Conservation (phyloP, 352 stramenopile genomes). For the Globisporangium nodosum region DNA sequence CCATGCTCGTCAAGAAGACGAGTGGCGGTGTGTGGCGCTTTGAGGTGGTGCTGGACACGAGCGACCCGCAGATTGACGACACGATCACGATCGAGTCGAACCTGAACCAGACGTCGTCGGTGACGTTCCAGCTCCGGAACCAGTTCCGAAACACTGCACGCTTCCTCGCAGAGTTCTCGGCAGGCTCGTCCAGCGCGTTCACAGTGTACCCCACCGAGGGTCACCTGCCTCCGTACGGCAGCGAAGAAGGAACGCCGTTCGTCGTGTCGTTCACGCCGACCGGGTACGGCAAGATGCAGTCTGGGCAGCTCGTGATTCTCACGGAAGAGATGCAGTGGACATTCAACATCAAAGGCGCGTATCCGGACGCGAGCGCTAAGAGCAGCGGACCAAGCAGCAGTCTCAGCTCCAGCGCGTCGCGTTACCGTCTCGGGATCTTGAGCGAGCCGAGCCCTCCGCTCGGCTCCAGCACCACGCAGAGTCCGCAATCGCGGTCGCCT, state of each 20-base stretch:
- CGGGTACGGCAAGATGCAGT: slow-evolving; percentile 90
- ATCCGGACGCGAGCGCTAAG: slow-evolving; percentile 57
- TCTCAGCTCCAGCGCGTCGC: slow-evolving; percentile 43
- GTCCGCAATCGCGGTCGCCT: background rate
- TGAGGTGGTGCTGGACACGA: slow-evolving; percentile 75
- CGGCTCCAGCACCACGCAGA: background rate
- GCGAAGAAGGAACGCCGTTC: slow-evolving; percentile 66
- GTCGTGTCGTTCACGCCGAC: slow-evolving; percentile 88
- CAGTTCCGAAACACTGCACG: slow-evolving; percentile 64
- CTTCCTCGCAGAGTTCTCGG: slow-evolving; percentile 87
- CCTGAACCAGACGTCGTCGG: slow-evolving; percentile 78
- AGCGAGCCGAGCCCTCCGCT: background rate
- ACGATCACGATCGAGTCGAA: slow-evolving; percentile 82
- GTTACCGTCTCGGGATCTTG: slow-evolving; percentile 27
- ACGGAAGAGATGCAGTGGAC: slow-evolving; percentile 93
- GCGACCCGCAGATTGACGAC: slow-evolving; percentile 83
- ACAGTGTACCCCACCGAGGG: slow-evolving; percentile 81
- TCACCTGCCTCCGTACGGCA: slow-evolving; percentile 67
- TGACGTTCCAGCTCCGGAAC: slow-evolving; percentile 87
- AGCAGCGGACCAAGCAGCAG: slow-evolving; percentile 27
- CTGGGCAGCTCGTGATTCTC: slow-evolving; percentile 76
- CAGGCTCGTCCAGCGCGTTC: slow-evolving; percentile 83
- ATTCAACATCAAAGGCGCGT: slow-evolving; percentile 88
- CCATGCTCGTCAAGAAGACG: slow-evolving; percentile 74
- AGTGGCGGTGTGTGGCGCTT: slow-evolving; percentile 86